These are phyloP conservation scores for Coprinopsis sp. DNA, from an alignment of 768 basidiomycete genomes.

Conservation along the genomic window DNA sequence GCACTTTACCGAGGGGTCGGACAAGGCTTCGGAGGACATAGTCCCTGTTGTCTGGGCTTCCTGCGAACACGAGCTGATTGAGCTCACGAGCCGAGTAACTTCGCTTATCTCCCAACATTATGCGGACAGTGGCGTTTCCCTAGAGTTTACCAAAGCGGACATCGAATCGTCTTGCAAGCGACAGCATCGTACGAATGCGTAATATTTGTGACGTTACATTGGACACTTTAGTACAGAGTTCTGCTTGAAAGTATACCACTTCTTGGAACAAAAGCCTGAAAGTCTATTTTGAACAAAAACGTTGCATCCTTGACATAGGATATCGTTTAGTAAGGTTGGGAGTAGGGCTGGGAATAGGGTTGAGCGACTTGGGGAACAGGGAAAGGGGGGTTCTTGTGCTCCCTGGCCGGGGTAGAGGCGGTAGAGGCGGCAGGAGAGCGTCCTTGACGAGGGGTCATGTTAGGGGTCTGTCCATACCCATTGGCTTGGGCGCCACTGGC, in stretches of 20 bases:
- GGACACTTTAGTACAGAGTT: slow-evolving; percentile 1
- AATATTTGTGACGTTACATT: background rate
- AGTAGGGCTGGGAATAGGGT: slow-evolving; percentile 28
- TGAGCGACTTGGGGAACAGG: too few relatives aligned
- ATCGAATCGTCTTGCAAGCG: slow-evolving; percentile 72
- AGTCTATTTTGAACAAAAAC: too few relatives aligned
- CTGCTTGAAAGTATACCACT: too few relatives aligned
- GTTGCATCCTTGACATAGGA: background rate
- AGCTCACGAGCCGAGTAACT: slow-evolving; percentile 64
- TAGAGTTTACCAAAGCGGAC: slow-evolving; percentile 74
- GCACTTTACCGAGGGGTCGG: slow-evolving; percentile 84
- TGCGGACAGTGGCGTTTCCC: slow-evolving; percentile 57
- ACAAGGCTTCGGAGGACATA: slow-evolving; percentile 53
- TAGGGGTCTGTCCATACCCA: slow-evolving; percentile 8
- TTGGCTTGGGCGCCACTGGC: slow-evolving; percentile 10
- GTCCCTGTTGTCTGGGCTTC: slow-evolving; percentile 83
- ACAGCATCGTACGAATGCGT: slow-evolving; percentile 11
- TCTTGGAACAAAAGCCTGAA: too few relatives aligned
- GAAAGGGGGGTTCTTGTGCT: slow-evolving; percentile 23
- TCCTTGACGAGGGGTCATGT: slow-evolving; percentile 5
- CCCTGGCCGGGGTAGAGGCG: background rate
- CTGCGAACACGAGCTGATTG: slow-evolving; percentile 78
- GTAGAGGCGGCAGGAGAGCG: background rate
- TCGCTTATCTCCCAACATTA: slow-evolving; percentile 77
- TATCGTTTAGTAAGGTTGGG: slow-evolving; percentile 6